A percentile compares a stretch with the other conserved stretches of the same genome.
phyloP scores from a whole-genome alignment of 768 basidiomycete genomes.

The Mycena polygramma region DNA sequence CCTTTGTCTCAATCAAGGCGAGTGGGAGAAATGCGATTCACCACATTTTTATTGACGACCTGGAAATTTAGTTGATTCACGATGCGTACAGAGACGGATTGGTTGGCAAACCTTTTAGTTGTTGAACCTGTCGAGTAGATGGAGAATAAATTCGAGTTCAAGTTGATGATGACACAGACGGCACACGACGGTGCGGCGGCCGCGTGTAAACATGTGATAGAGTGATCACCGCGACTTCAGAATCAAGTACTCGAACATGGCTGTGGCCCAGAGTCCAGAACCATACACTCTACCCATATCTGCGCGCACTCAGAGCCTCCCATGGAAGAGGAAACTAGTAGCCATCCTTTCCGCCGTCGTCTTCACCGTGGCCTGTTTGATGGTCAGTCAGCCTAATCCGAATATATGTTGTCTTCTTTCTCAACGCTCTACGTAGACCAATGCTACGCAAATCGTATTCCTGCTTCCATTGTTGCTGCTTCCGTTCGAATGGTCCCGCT shows the following conservation, averaged over 20 bases:
- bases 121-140: constrained; percentile 39
- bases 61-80: constrained; percentile 54
- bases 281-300: constrained; percentile 65
- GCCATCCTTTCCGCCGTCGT: constrained; percentile 66
- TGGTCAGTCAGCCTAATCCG: constrained; percentile 42
- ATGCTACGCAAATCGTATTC: constrained; percentile 79
- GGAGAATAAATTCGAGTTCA: too few species aligned
- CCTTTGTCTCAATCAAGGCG: constrained; percentile 62
- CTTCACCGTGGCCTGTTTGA: constrained; percentile 75
- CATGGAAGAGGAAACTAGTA: constrained; percentile 66
- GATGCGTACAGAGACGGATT: constrained; percentile 57
- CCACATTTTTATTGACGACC: background rate
- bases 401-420: too few species aligned
- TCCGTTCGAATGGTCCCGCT: constrained; percentile 68
- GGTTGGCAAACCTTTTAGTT: constrained; percentile 63
- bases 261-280: constrained; percentile 16
- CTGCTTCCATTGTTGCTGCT: constrained; percentile 76
- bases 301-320: constrained; percentile 49
- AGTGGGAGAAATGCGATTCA: constrained; percentile 44
- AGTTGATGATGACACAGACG: too few species aligned
- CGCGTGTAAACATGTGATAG: constrained; percentile 2
- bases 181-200: too few species aligned
- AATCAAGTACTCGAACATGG: constrained; percentile 3
- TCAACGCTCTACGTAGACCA: constrained; percentile 50
- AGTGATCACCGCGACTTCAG: background rate